Percentiles rank a stretch among this genome's conserved stretches.
phyloP scores from a whole-genome alignment of 805 yeast species.

The Monosporozyma yasuniensis region DNA sequence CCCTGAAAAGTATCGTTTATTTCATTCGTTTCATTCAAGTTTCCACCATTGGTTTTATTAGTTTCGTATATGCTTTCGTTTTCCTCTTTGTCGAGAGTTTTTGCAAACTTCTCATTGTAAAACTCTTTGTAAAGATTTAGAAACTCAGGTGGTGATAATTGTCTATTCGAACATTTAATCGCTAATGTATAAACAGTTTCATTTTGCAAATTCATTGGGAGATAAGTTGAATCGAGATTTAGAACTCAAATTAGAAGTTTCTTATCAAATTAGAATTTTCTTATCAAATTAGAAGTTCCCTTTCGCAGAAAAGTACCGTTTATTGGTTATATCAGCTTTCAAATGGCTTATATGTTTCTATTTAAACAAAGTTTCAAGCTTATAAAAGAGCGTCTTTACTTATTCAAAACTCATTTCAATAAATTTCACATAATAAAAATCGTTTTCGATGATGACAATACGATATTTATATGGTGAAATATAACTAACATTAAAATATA shows the following conservation, averaged over 20 bases:
- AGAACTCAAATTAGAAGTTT: neutral
- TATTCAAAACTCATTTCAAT: neutral
- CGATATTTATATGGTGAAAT: neutral
- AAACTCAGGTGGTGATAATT: constrained; percentile 23
- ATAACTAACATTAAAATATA: neutral
- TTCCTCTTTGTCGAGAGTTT: constrained; percentile 13
- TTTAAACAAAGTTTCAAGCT: neutral
- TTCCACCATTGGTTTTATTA: constrained; percentile 1
- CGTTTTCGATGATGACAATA: neutral
- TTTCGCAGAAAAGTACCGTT: neutral
- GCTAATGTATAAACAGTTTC: constrained; percentile 10
- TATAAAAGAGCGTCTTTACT: neutral
- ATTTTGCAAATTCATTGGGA: constrained; percentile 1
- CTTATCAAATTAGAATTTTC: neutral
- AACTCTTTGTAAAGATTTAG: constrained; percentile 27
- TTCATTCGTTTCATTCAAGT: constrained; percentile 5
- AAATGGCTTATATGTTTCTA: neutral
- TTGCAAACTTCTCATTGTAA: constrained; percentile 23
- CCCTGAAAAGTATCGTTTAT: neutral
- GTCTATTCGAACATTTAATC: constrained; percentile 23
- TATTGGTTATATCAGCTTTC: neutral
- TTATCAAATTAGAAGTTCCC: neutral
- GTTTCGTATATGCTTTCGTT: neutral
- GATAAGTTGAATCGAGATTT: neutral
- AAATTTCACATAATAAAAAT: neutral